Percentiles rank a stretch among this genome's conserved stretches.
These are phyloP conservation scores for Phytophthora ohioensis DNA, from an alignment of 352 stramenopile species.

Conservation along the genomic window DNA sequence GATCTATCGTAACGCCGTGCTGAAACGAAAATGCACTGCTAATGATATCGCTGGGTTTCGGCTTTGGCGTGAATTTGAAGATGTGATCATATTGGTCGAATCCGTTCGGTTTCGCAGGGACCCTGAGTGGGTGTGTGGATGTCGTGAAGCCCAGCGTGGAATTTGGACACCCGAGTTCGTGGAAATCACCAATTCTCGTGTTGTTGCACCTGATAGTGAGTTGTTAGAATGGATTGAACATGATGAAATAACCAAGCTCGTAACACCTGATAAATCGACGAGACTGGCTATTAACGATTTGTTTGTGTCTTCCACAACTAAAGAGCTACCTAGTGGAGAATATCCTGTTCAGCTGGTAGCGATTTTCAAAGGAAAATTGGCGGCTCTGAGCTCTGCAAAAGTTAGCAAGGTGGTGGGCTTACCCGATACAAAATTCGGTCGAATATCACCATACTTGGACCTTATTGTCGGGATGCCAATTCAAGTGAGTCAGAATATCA, in stretches of 20 bases:
- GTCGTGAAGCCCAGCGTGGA: not conserved
- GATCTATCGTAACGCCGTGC: not conserved
- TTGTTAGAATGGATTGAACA: not conserved
- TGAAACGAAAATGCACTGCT: not conserved
- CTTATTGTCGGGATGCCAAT: not conserved
- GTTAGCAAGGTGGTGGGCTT: not conserved
- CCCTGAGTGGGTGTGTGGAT: slow-evolving; percentile 8
- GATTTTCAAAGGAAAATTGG: not conserved
- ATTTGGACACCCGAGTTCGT: slow-evolving; percentile 3
- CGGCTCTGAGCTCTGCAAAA: not conserved
- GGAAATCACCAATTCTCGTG: not conserved
- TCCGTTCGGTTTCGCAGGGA: not conserved
- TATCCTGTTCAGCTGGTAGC: not conserved
- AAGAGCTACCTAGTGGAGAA: not conserved
- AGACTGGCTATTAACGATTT: not conserved
- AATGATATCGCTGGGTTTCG: not conserved
- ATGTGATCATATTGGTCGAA: not conserved
- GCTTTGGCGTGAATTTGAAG: not conserved
- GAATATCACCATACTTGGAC: not conserved
- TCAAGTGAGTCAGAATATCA: not conserved
- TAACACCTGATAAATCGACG: not conserved
- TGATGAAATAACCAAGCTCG: not conserved
- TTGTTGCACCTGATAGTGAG: too few species aligned
- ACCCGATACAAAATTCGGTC: not conserved
- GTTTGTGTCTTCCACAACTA: not conserved